These are phyloP conservation scores for Arachis stenosperma DNA, from an alignment of 306 rosid species.

Conservation along the genomic window DNA sequence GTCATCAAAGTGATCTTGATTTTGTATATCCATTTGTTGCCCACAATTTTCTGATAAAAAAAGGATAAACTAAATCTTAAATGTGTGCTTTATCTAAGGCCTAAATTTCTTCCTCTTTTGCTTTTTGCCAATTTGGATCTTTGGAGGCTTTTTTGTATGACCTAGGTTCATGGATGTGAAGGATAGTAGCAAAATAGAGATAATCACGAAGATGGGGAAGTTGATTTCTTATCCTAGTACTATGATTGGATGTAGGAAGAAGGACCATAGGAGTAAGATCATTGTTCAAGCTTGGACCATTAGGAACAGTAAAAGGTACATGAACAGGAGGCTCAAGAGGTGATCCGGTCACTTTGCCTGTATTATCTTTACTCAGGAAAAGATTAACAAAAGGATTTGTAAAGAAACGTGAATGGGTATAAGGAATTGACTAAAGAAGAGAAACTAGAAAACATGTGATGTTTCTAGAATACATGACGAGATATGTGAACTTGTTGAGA, in stretches of 20 bases:
- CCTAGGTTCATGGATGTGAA: too few relatives aligned
- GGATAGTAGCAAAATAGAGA: too few relatives aligned
- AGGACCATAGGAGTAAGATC: background rate
- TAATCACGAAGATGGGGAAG: background rate
- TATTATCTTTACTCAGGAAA: background rate
- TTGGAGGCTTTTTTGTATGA: too few relatives aligned
- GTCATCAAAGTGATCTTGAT: too few relatives aligned
- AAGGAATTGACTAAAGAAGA: background rate
- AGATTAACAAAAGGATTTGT: background rate
- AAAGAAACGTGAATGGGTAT: background rate
- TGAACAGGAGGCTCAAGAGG: background rate
- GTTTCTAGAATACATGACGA: background rate
- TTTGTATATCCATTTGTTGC: too few relatives aligned
- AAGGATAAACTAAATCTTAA: too few relatives aligned
- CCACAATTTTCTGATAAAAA: too few relatives aligned
- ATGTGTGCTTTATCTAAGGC: too few relatives aligned
- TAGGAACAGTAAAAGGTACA: too few relatives aligned
- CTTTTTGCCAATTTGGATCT: too few relatives aligned
- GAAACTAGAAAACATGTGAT: background rate
- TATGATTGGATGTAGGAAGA: background rate
- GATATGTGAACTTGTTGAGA: background rate
- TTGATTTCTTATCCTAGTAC: background rate
- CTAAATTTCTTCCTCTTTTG: too few relatives aligned
- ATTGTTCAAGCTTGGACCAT: too few relatives aligned
- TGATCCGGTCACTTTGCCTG: background rate